Percentiles rank a stretch among this genome's conserved stretches.
These are phyloP conservation scores for Cicer chorassanicum DNA, from an alignment of 306 rosid genomes.

Conservation along the genomic window DNA sequence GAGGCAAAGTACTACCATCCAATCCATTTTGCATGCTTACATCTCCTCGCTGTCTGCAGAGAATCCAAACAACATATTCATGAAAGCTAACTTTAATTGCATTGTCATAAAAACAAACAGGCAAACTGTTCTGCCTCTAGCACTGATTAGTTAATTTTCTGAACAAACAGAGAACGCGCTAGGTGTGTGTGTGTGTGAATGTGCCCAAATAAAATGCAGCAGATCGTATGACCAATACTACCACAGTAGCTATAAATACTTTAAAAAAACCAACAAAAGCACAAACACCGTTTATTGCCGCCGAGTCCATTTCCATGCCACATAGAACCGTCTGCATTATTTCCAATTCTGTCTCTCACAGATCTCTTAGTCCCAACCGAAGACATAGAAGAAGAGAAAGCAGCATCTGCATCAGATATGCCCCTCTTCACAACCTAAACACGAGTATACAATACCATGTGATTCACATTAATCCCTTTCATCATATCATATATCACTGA, in stretches of 20 bases:
- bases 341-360: constrained; percentile 86
- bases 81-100: constrained; percentile 24
- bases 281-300: constrained; percentile 68
- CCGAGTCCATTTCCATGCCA: constrained; percentile 55
- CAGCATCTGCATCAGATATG: constrained; percentile 51
- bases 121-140: constrained; percentile 15
- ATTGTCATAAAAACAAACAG: constrained; percentile 7
- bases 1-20: constrained; percentile 61
- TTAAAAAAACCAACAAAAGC: constrained; percentile 11
- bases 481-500: constrained; percentile 13
- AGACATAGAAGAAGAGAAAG: constrained; percentile 56
- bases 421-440: constrained; percentile 86
- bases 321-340: constrained; percentile 53
- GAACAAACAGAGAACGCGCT: constrained; percentile 14
- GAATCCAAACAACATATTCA: constrained; percentile 34
- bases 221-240: background rate
- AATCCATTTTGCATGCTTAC: constrained; percentile 51
- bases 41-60: constrained; percentile 77
- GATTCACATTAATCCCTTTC: constrained; percentile 26
- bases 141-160: constrained; percentile 18
- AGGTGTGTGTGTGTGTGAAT: background rate
- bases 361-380: constrained; percentile 78
- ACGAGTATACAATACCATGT: constrained; percentile 37
- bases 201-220: background rate
- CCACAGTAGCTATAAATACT: constrained; percentile 22